These are phyloP conservation scores for Melanopsichium pennsylvanicum DNA, from an alignment of 1,284 basidiomycete genomes.

Conservation along the genomic window DNA sequence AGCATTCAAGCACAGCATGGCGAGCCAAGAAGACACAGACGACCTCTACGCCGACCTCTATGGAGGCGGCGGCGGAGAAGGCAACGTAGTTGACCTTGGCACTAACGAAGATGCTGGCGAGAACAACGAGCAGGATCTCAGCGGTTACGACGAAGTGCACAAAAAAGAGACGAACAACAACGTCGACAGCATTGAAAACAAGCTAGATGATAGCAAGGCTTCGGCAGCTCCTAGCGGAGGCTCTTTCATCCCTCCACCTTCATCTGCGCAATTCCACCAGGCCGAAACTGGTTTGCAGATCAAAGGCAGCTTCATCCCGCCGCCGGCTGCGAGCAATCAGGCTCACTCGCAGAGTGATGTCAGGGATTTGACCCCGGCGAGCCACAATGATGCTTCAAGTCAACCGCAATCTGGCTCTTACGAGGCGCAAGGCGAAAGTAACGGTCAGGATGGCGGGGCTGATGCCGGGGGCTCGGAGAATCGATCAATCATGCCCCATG, in stretches of 20 bases:
- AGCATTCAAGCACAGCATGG: too few species aligned
- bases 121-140: slow-evolving; percentile 41
- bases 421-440: background rate
- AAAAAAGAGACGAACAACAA: slow-evolving; percentile 1
- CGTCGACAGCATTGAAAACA: background rate
- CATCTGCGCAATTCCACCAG: slow-evolving; percentile 18
- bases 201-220: slow-evolving; percentile 2
- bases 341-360: slow-evolving; percentile 29
- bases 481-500: slow-evolving; percentile 81
- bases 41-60: slow-evolving; percentile 61
- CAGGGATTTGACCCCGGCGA: slow-evolving; percentile 24
- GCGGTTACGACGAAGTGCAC: slow-evolving; percentile 33
- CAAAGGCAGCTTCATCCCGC: slow-evolving; percentile 46
- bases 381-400: slow-evolving; percentile 13
- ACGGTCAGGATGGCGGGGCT: background rate
- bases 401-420: slow-evolving; percentile 4
- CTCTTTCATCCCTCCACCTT: slow-evolving; percentile 36
- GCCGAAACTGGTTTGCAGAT: slow-evolving; percentile 30
- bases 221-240: slow-evolving; percentile 4
- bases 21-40: slow-evolving; percentile 49
- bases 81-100: slow-evolving; percentile 34
- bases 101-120: slow-evolving; percentile 13
- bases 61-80: slow-evolving; percentile 31
- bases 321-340: slow-evolving; percentile 10
- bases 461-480: slow-evolving; percentile 6